Percentiles rank a stretch among this genome's conserved stretches.
phyloP scores from a whole-genome alignment of 2,329 filamentous ascomycete genomes.

The Hypoxylon sp. region DNA sequence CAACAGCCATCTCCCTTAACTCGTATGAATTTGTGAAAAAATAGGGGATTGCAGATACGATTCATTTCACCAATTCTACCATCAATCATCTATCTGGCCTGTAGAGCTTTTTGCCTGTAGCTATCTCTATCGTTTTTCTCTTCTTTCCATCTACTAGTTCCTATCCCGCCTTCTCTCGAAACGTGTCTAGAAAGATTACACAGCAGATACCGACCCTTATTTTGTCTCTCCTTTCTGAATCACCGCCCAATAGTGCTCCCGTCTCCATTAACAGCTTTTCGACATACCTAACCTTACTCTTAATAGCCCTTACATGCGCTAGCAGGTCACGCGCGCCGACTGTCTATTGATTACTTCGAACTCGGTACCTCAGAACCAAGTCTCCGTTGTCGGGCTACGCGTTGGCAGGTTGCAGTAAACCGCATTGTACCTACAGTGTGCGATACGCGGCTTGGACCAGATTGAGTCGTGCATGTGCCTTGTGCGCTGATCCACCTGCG shows the following conservation, averaged over 20 bases:
- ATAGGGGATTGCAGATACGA: conserved; percentile 37
- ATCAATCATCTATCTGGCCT: conserved; percentile 11
- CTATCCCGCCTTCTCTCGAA: conserved; percentile 23
- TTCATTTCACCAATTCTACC: too few relatives aligned
- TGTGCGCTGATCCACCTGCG: conserved; percentile 35
- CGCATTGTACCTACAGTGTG: conserved; percentile 33
- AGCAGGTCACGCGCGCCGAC: background rate
- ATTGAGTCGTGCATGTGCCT: conserved; percentile 35
- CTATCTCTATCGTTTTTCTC: conserved; percentile 5
- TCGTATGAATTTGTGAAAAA: conserved; percentile 29
- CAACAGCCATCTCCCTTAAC: conserved; percentile 9
- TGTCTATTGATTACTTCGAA: conserved; percentile 16
- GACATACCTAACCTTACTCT: conserved; percentile 9
- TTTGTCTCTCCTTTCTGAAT: background rate
- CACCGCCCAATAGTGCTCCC: conserved; percentile 11
- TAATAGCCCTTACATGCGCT: background rate
- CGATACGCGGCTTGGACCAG: conserved; percentile 29
- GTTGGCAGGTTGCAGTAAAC: conserved; percentile 7
- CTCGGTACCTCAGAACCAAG: background rate
- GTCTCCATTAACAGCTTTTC: conserved; percentile 8
- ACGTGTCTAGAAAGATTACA: conserved; percentile 14
- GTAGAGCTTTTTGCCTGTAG: too few relatives aligned
- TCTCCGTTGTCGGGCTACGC: conserved; percentile 22
- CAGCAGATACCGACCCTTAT: conserved; percentile 1
- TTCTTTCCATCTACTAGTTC: too few relatives aligned